Percentiles rank a stretch among this genome's conserved stretches.
These are phyloP conservation scores for Pascua sp. DNA, from an alignment of 1,284 basidiomycete genomes.

Conservation along the genomic window DNA sequence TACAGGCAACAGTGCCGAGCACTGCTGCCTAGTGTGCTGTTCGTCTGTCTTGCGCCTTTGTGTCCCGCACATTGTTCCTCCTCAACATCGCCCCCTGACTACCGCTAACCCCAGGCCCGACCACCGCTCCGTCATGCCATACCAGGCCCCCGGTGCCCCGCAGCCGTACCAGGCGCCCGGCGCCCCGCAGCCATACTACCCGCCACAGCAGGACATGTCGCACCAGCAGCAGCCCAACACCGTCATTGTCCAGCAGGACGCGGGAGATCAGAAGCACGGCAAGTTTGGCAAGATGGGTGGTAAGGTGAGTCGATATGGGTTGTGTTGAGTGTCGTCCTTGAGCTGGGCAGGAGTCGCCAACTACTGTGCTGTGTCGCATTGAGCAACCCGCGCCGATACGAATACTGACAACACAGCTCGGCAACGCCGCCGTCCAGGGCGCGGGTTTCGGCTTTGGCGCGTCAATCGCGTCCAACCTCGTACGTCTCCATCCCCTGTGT, in stretches of 20 bases:
- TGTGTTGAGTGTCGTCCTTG: background rate
- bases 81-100: too few species aligned
- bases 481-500: background rate
- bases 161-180: conserved; percentile 4
- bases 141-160: conserved; percentile 3
- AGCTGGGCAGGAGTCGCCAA: too few species aligned
- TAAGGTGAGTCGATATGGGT: conserved; percentile 23
- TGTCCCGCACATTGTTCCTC: too few species aligned
- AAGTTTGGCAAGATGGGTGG: conserved; percentile 41
- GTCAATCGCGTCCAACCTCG: conserved; percentile 26
- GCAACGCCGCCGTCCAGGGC: conserved; percentile 33
- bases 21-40: too few species aligned
- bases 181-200: conserved; percentile 4
- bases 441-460: conserved; percentile 34
- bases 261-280: conserved; percentile 20
- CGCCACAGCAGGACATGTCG: conserved; percentile 3
- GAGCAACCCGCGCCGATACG: too few species aligned
- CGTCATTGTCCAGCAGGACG: conserved; percentile 23
- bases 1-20: too few species aligned
- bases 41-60: too few species aligned
- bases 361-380: too few species aligned
- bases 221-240: conserved; percentile 21
- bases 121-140: background rate
- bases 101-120: conserved; percentile 1
- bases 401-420: conserved; percentile 22